Evolutionary conservation across 352 stramenopile species (phyloP).

Genomic region (Globisporangium apiculatum): DNA sequence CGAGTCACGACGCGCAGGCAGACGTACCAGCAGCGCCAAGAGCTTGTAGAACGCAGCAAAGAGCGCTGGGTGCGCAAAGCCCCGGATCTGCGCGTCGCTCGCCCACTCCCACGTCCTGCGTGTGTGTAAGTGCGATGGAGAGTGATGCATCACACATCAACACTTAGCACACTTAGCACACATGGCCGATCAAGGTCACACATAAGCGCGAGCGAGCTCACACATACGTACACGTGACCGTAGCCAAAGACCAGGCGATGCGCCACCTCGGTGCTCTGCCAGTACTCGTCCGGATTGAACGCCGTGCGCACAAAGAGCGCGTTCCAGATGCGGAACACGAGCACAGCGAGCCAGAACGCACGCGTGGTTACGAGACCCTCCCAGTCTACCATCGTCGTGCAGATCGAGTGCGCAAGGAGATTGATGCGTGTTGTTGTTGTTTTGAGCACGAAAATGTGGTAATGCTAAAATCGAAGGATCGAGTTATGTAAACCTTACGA

Average conservation of each 20-base stretch:
- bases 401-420: too few relatives aligned
- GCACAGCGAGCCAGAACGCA: conserved; percentile 42
- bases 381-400: conserved; percentile 6
- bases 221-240: conserved; percentile 53
- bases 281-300: conserved; percentile 89
- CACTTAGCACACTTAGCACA: too few relatives aligned
- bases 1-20: neutral
- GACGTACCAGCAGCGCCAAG: conserved; percentile 47
- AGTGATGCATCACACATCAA: too few relatives aligned
- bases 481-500: too few relatives aligned
- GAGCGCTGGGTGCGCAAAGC: conserved; percentile 69
- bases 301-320: conserved; percentile 77
- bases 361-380: conserved; percentile 26
- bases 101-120: conserved; percentile 85
- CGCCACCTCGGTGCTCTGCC: conserved; percentile 84
- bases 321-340: conserved; percentile 71
- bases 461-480: too few relatives aligned
- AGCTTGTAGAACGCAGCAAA: conserved; percentile 80
- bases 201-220: neutral
- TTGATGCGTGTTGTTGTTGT: too few relatives aligned
- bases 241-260: conserved; percentile 85
- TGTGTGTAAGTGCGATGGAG: too few relatives aligned
- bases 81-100: conserved; percentile 52
- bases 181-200: too few relatives aligned
- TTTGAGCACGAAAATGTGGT: too few relatives aligned